A percentile compares a stretch with the other conserved stretches of the same genome.
phyloP scores from a whole-genome alignment of 2,329 filamentous ascomycete species.

The Arthroderma uncinatum region DNA sequence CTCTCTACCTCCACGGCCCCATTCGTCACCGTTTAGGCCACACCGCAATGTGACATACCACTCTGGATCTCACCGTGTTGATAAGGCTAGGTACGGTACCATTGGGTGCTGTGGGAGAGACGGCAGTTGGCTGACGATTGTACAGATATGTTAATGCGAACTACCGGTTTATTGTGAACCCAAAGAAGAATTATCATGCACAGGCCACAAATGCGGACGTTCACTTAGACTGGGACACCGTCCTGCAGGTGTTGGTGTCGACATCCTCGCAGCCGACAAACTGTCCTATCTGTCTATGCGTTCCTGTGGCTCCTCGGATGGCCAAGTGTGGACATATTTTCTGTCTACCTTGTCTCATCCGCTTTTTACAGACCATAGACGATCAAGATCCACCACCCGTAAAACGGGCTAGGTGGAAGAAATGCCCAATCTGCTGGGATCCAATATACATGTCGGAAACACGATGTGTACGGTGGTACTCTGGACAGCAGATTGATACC shows the following conservation, averaged over 20 bases:
- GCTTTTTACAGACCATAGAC: conserved; percentile 89
- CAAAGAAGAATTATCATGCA: conserved; percentile 62
- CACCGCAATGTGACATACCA: conserved; percentile 67
- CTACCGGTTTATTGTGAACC: conserved; percentile 90
- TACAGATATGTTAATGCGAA: conserved; percentile 80
- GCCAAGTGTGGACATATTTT: conserved; percentile 96
- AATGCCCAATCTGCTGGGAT: conserved; percentile 93
- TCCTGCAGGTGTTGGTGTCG: conserved; percentile 85
- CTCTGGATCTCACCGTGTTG: conserved; percentile 77
- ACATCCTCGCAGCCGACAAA: conserved; percentile 76
- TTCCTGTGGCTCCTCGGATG: conserved; percentile 90
- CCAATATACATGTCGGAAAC: conserved; percentile 85
- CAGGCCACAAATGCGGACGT: conserved; percentile 81
- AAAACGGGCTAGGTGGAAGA: conserved; percentile 73
- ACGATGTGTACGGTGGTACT: conserved; percentile 80
- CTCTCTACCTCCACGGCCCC: conserved; percentile 62
- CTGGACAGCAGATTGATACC: conserved; percentile 65
- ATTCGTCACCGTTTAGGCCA: conserved; percentile 42
- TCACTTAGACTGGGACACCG: conserved; percentile 78
- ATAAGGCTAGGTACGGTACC: conserved; percentile 65
- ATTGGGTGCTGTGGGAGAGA: neutral
- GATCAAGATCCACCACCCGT: conserved; percentile 49
- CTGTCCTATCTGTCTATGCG: conserved; percentile 89
- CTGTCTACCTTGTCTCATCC: conserved; percentile 81
- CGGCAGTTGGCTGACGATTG: neutral